Evolutionary conservation across 495 filamentous ascomycete species (phyloP).

Genomic region (Penicillium herquei): DNA sequence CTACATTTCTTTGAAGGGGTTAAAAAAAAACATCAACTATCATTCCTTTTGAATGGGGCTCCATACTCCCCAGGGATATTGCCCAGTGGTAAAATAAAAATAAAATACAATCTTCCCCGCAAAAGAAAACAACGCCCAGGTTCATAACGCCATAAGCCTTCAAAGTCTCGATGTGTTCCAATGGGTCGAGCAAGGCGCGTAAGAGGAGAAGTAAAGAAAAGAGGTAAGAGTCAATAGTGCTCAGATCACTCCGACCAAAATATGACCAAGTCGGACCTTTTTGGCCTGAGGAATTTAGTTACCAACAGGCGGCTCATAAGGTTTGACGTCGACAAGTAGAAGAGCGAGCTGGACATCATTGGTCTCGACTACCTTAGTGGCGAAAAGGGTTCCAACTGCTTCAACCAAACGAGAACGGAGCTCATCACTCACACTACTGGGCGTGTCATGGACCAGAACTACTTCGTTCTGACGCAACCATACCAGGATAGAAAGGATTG

Average conservation of each 20-base stretch:
- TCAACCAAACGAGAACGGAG: conserved; percentile 55
- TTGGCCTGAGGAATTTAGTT: too few relatives aligned
- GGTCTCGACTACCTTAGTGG: conserved; percentile 49
- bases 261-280: too few relatives aligned
- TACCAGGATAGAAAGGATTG: conserved; percentile 58
- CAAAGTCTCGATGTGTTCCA: not conserved
- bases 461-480: conserved; percentile 40
- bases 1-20: too few relatives aligned
- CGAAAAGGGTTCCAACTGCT: conserved; percentile 59
- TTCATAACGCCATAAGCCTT: conserved; percentile 6
- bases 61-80: too few relatives aligned
- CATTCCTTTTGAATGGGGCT: too few relatives aligned
- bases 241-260: not conserved
- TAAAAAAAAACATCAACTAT: too few relatives aligned
- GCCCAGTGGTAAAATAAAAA: too few relatives aligned
- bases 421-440: conserved; percentile 47
- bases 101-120: too few relatives aligned
- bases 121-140: not conserved
- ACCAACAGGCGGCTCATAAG: too few relatives aligned
- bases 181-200: not conserved
- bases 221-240: not conserved
- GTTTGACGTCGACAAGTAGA: not conserved
- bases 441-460: conserved; percentile 43
- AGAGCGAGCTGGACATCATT: conserved; percentile 43
- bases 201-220: not conserved